Conservation (phyloP, 108 stramenopile genomes). For the Aurantiochytrium sp. region DNA sequence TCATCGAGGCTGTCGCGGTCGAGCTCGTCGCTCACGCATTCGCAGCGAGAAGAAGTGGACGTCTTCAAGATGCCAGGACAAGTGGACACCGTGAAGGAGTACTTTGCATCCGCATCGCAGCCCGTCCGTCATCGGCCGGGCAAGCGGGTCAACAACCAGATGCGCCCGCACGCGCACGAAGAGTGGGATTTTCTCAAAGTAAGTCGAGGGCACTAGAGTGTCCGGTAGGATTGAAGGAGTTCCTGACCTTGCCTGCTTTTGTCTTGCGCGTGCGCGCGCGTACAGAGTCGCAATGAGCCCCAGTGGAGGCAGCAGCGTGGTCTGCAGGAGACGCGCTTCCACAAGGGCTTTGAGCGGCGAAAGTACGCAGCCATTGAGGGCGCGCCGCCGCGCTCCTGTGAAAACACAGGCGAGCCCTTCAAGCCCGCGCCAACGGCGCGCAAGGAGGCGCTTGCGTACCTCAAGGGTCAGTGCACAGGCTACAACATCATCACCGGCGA, state of each 20-base stretch:
- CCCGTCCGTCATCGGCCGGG: not conserved
- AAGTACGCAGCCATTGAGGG: not conserved
- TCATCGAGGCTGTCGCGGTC: too few species aligned
- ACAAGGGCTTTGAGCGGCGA: conserved; percentile 29
- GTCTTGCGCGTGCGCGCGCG: too few species aligned
- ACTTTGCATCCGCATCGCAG: not conserved
- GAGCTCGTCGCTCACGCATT: too few species aligned
- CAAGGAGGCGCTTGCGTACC: not conserved
- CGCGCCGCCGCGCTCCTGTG: not conserved
- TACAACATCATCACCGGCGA: conserved; percentile 20
- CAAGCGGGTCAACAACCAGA: conserved; percentile 4
- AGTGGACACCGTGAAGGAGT: not conserved
- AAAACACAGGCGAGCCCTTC: not conserved
- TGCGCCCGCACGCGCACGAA: not conserved
- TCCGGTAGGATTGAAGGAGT: too few species aligned
- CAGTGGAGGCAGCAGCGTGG: not conserved
- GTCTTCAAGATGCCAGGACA: not conserved
- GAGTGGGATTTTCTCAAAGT: conserved; percentile 10
- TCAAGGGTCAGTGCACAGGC: not conserved
- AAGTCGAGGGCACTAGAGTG: too few species aligned
- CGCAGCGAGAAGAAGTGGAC: not conserved
- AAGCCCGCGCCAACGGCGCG: not conserved
- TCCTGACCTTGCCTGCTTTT: too few species aligned
- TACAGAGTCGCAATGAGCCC: not conserved
- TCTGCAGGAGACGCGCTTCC: not conserved